These are phyloP conservation scores for Flammula alnicola DNA, from an alignment of 1,284 basidiomycete genomes.

Conservation along the genomic window DNA sequence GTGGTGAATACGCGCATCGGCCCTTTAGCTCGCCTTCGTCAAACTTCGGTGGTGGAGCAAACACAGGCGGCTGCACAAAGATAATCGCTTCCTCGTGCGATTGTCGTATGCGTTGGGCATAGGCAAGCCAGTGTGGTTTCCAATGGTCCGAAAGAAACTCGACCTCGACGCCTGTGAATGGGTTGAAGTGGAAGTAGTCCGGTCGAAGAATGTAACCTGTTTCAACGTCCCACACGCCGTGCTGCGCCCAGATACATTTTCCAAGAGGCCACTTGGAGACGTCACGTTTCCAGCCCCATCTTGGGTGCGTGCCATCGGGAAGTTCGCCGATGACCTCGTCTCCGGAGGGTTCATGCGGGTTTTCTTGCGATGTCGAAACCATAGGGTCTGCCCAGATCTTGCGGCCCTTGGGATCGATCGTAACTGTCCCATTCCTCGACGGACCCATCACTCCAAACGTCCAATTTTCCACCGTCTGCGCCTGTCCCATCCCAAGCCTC, in stretches of 20 bases:
- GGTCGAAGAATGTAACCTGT: slow-evolving; percentile 73
- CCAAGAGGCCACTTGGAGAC: slow-evolving; percentile 78
- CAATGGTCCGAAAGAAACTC: slow-evolving; percentile 86
- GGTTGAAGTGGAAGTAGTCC: slow-evolving; percentile 75
- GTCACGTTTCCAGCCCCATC: slow-evolving; percentile 85
- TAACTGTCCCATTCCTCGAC: slow-evolving; percentile 69
- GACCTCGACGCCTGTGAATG: slow-evolving; percentile 43
- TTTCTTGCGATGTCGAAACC: background rate
- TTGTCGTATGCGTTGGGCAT: slow-evolving; percentile 66
- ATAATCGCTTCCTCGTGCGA: slow-evolving; percentile 87
- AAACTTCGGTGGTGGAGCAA: slow-evolving; percentile 77
- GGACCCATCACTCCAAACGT: slow-evolving; percentile 85
- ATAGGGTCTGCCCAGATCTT: slow-evolving; percentile 70
- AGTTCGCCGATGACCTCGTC: slow-evolving; percentile 10
- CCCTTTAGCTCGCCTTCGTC: slow-evolving; percentile 63
- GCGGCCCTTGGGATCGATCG: slow-evolving; percentile 83
- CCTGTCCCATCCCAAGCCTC: slow-evolving; percentile 85
- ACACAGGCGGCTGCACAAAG: slow-evolving; percentile 94
- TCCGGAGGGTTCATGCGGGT: slow-evolving; percentile 2
- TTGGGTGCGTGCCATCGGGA: slow-evolving; percentile 20
- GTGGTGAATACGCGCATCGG: slow-evolving; percentile 81
- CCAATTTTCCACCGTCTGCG: slow-evolving; percentile 88
- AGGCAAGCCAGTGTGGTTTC: slow-evolving; percentile 77
- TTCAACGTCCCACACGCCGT: slow-evolving; percentile 89
- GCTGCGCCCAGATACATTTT: slow-evolving; percentile 89